These are phyloP conservation scores for Aspergillus aculeatus DNA, from an alignment of 2,329 filamentous ascomycete genomes.

Conservation along the genomic window DNA sequence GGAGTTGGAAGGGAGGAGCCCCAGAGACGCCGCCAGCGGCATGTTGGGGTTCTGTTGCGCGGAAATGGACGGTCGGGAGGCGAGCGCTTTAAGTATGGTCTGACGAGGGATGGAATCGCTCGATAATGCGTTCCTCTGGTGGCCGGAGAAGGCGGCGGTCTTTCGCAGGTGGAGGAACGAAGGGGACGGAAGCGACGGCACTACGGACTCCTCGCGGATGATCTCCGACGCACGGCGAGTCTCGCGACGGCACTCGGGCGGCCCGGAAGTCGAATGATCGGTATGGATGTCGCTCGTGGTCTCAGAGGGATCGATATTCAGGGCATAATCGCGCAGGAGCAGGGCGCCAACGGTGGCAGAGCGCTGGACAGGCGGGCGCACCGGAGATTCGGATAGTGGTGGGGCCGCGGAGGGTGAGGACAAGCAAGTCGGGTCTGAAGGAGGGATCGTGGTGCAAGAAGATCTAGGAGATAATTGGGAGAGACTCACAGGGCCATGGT, in stretches of 20 bases:
- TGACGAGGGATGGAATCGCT: conserved; percentile 71
- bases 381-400: conserved; percentile 24
- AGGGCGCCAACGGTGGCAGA: conserved; percentile 36
- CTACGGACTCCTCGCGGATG: conserved; percentile 26
- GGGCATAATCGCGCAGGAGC: conserved; percentile 45
- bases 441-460: conserved; percentile 15
- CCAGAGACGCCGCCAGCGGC: conserved; percentile 63
- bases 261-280: conserved; percentile 20
- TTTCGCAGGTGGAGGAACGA: conserved; percentile 36
- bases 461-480: conserved; percentile 12
- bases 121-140: conserved; percentile 54
- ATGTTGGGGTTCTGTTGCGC: conserved; percentile 56
- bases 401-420: conserved; percentile 26
- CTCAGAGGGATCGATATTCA: conserved; percentile 44
- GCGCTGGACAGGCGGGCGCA: conserved; percentile 23
- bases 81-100: conserved; percentile 78
- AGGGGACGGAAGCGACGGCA: conserved; percentile 28
- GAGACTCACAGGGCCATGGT: conserved; percentile 19
- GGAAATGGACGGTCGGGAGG: conserved; percentile 58
- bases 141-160: conserved; percentile 32
- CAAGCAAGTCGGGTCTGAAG: conserved; percentile 20
- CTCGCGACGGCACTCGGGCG: conserved; percentile 20
- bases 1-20: conserved; percentile 52
- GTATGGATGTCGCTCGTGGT: conserved; percentile 35
- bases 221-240: conserved; percentile 21